Evolutionary conservation across 2,329 filamentous ascomycete genomes (phyloP), one percentile per base, ranked within the genome.

Genomic region (Cercospora brassicicola): DNA sequence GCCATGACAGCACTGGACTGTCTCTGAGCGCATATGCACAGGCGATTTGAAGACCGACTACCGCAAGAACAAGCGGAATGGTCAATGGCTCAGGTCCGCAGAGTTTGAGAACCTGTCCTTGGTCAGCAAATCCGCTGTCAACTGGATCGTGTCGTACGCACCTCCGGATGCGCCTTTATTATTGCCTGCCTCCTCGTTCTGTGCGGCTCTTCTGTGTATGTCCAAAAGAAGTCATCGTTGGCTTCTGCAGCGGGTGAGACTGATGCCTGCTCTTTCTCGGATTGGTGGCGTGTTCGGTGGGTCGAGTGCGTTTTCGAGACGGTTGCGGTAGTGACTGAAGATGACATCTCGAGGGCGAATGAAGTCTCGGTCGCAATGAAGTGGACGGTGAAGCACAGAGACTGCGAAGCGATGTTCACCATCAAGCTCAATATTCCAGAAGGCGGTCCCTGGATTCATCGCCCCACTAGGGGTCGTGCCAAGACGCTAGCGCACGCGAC

Each of bases 171-270:
- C 65, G 94, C 94, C 84, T 97, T 98, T 82, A 99, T 98, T 76
- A 99, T 99, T 70, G 93, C 93, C 75, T 94, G 88, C 66, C 95
- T 88, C 74, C 95, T 86, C 33, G 94, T 95, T 74, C 93, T 89
- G 81, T 99, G 95, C 70, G 95, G 95, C 82, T 99, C 95, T 80
- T 99, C 95, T 9, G 95, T 97, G 79, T 99, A 98, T 48, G 95
- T 97, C 95, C 96, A 98, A 83, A 96, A 97, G 85, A 98, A 98
- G 79, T 89, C 86, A 70, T 89, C 79, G 53, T 79, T 77, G 48
- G 70, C 42, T 39, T 56, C 42, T 26, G 42, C 60, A 42, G 42
- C 36, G 31, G 33, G 23, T 20, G 33, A 42, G 59, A 33, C 42
- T 4, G 70, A 69, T 36, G 45, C 71, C 66, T 66, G 69, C 69